Conservation (phyloP, 176 grass and related monocot species). For the Pontederia paniculata region DNA sequence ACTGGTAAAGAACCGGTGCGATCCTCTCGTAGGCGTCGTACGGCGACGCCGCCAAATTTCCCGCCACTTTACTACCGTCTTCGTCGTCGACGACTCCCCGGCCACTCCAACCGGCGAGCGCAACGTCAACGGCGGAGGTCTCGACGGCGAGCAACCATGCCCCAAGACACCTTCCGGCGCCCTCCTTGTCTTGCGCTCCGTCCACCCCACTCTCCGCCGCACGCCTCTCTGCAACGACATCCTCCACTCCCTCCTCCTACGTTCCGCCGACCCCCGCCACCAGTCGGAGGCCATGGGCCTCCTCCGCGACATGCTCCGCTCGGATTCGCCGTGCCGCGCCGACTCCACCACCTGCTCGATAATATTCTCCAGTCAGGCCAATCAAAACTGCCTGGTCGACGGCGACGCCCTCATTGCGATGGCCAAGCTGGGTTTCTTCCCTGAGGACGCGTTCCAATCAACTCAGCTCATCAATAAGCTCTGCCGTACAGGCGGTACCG, state of each 20-base stretch:
- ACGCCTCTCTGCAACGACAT: not conserved
- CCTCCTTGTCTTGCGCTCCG: not conserved
- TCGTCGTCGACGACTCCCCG: too few species aligned
- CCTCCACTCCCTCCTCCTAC: constrained; percentile 26
- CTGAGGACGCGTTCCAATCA: constrained; percentile 22
- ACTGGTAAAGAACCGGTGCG: too few species aligned
- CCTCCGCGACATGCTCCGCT: constrained; percentile 12
- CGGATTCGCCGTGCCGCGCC: constrained; percentile 7
- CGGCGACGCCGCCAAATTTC: too few species aligned
- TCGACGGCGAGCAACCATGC: too few species aligned
- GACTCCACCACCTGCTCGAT: constrained; percentile 11
- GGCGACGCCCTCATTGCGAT: constrained; percentile 17
- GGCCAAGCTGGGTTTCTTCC: constrained; percentile 26
- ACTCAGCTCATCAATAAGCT: constrained; percentile 27
- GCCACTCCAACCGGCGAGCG: too few species aligned
- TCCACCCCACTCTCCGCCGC: not conserved
- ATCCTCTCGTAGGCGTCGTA: too few species aligned
- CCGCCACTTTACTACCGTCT: too few species aligned
- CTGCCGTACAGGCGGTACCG: constrained; percentile 16
- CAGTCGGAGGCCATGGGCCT: constrained; percentile 19
- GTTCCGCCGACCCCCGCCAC: constrained; percentile 12
- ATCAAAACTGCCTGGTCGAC: constrained; percentile 5
- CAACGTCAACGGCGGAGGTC: too few species aligned
- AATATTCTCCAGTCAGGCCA: constrained; percentile 28
- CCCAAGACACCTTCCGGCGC: too few species aligned